A percentile compares a stretch with the other conserved stretches of the same genome.
Evolutionary conservation across 495 filamentous ascomycete genomes (phyloP).

Genomic region (Neurospora discreta): DNA sequence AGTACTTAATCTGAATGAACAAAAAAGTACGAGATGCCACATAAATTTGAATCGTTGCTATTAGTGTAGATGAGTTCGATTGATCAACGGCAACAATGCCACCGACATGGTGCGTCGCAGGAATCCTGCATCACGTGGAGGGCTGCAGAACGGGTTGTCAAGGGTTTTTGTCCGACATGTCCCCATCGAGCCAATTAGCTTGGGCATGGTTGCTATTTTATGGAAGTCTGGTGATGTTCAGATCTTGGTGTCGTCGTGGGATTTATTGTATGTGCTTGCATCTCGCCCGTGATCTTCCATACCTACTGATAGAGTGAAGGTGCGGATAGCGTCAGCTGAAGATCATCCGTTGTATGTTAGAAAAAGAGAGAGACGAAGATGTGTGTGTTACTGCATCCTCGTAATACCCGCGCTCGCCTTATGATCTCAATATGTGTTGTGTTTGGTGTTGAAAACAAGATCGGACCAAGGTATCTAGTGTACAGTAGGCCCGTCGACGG

Average conservation of each 20-base stretch:
- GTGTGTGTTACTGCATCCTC: neutral
- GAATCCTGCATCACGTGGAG: slow-evolving; percentile 21
- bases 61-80: neutral
- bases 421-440: neutral
- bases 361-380: neutral
- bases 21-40: neutral
- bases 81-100: slow-evolving; percentile 17
- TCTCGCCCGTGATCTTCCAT: neutral
- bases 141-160: slow-evolving; percentile 19
- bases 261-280: neutral
- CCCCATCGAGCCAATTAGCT: neutral
- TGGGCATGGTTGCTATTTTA: neutral
- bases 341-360: neutral
- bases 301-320: too few relatives aligned
- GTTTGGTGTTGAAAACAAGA: neutral
- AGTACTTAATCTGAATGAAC: neutral
- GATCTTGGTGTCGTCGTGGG: neutral
- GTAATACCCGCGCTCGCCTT: neutral
- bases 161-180: neutral
- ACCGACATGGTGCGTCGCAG: slow-evolving; percentile 32
- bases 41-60: neutral
- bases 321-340: neutral
- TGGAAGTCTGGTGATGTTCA: neutral
- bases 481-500: too few relatives aligned
- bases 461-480: too few relatives aligned